Percentiles rank a stretch among this genome's conserved stretches.
Evolutionary conservation across 768 basidiomycete species (phyloP).

Genomic region (Boletales sp.): DNA sequence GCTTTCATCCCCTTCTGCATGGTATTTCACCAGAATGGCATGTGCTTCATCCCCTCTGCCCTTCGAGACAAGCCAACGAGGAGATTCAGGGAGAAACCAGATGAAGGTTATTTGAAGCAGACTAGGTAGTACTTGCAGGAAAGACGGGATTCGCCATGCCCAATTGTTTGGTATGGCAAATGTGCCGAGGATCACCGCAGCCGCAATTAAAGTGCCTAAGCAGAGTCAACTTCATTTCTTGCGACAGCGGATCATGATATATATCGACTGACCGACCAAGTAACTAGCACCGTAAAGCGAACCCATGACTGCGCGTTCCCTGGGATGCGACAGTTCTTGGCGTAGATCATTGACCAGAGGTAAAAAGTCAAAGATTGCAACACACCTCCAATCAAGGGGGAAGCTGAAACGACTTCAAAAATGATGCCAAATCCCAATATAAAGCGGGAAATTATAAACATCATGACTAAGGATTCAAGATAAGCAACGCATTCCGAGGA

Average conservation of each 20-base stretch:
- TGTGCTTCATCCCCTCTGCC: conserved; percentile 49
- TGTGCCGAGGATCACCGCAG: conserved; percentile 59
- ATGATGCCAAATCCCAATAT: neutral
- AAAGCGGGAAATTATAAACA: conserved; percentile 8
- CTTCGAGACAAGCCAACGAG: conserved; percentile 59
- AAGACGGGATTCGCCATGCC: conserved; percentile 66
- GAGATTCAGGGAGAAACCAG: conserved; percentile 61
- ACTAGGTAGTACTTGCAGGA: conserved; percentile 54
- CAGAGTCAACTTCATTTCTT: neutral
- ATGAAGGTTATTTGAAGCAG: conserved; percentile 53
- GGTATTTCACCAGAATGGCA: conserved; percentile 50
- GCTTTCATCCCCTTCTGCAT: conserved; percentile 51
- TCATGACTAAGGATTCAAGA: neutral
- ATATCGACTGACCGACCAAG: conserved; percentile 8
- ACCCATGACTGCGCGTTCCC: conserved; percentile 15
- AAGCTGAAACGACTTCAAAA: conserved; percentile 3
- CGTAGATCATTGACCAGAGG: neutral
- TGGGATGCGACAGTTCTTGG: conserved; percentile 21
- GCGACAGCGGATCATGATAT: neutral
- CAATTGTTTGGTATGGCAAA: conserved; percentile 55
- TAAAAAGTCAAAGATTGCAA: neutral
- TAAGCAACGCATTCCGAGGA: neutral
- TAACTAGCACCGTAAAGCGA: conserved; percentile 4
- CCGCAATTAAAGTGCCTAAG: conserved; percentile 32
- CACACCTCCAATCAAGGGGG: conserved; percentile 7